Evolutionary conservation across 805 yeast species (phyloP), one percentile per base, ranked within the genome.

Genomic region (Saturnispora ahearnii): DNA sequence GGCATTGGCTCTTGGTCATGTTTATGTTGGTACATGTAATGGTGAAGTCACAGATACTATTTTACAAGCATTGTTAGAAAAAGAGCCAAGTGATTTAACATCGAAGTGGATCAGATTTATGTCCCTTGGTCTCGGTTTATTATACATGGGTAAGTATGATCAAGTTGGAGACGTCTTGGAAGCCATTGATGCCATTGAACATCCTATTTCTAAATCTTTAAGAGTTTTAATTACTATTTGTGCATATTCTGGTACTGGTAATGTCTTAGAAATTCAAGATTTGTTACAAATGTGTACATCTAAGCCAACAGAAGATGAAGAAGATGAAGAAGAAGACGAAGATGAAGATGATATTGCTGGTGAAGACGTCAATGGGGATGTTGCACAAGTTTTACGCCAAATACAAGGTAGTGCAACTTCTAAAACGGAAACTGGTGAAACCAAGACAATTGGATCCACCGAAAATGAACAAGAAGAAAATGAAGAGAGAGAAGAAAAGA

Each of bases 181-280:
- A 64, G 87, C 97, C 0, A 82, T 93, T 54, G 86, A 84, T 64
- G 98, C 98, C 13, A 85, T 93, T 61, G 96, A 89, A 57, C 97
- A 91, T 63, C 97, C 97, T 38, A 83, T 93, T 62, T 82, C 93
- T 28, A 82, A 86, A 58, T 85, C 95, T 43, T 79, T 90, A 62
- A 93, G 87, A 67, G 93, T 89, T 13, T 74, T 93, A 61, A 89
- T 95, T 32, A 88, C 84, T 54, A 84, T 90, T 48, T 87, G 97
- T 71, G 95, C 98, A 4, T 90, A 85, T 70, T 95, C 96, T 10
- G 99, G 98, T 55, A 88, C 98, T 37, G 99, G 99, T 58, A 93
- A 93, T 64, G 99, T 93, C 31, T 76, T 93, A 54, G 93, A 90
- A 71, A 86, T 93, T 54, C 99, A 93, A 72, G 81, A 87, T 36